Evolutionary conservation across 495 filamentous ascomycete genomes (phyloP).

Genomic region (Geoglossum glabrum): DNA sequence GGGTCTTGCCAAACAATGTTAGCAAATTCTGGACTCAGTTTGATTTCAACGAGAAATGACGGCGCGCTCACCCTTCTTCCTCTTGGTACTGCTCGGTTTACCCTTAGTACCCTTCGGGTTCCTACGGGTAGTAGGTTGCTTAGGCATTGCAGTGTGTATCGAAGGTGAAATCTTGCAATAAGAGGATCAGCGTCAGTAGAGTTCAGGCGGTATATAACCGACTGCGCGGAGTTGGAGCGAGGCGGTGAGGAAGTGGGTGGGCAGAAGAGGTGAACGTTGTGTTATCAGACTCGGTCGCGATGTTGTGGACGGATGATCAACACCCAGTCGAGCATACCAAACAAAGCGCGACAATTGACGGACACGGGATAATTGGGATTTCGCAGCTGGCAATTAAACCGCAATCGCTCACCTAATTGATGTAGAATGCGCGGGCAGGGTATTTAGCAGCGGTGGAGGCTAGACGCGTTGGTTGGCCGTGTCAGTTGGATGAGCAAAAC

Average conservation of each 20-base stretch:
- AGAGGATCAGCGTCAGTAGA: not conserved
- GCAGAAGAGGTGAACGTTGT: not conserved
- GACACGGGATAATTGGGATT: not conserved
- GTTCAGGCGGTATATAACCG: not conserved
- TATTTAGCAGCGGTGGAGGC: not conserved
- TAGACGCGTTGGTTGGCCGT: not conserved
- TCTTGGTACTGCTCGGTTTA: constrained; percentile 40
- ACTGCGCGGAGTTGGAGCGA: not conserved
- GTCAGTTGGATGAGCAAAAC: constrained; percentile 8
- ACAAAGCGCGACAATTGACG: not conserved
- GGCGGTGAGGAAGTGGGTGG: not conserved
- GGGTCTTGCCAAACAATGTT: constrained; percentile 43
- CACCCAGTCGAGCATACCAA: not conserved
- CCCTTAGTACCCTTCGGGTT: constrained; percentile 18
- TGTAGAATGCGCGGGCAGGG: not conserved
- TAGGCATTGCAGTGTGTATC: constrained; percentile 35
- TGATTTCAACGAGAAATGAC: constrained; percentile 4
- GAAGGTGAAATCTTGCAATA: not conserved
- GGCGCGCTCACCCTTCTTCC: constrained; percentile 58
- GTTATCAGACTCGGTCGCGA: constrained; percentile 1
- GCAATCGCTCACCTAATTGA: constrained; percentile 6
- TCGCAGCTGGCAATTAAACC: not conserved
- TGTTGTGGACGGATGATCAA: not conserved
- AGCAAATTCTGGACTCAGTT: constrained; percentile 1
- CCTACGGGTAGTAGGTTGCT: constrained; percentile 35